These are phyloP conservation scores for Mucor piriformis DNA, from an alignment of 371 early-diverging fungal genomes.

Conservation along the genomic window DNA sequence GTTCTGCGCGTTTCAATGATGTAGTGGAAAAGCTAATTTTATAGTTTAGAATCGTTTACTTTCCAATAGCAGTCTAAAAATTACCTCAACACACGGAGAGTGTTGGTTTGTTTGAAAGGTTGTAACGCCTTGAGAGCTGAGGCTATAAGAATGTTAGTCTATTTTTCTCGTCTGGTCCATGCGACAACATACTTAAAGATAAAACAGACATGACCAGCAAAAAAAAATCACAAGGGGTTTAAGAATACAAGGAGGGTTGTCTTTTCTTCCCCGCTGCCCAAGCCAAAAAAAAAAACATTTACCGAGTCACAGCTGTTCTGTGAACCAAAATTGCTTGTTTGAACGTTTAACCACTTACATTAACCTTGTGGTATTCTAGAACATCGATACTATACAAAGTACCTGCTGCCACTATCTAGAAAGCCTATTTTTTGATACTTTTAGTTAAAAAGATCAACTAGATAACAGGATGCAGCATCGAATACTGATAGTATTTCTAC, in stretches of 20 bases:
- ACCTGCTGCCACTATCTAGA: too few species aligned
- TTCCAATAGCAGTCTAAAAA: background rate
- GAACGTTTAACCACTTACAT: too few species aligned
- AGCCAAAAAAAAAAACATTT: background rate
- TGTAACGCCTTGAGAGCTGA: constrained; percentile 24
- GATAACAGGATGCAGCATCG: too few species aligned
- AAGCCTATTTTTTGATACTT: too few species aligned
- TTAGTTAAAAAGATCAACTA: too few species aligned
- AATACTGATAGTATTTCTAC: too few species aligned
- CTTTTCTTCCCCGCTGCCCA: background rate
- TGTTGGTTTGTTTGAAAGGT: constrained; percentile 23
- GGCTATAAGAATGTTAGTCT: constrained; percentile 10
- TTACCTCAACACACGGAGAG: constrained; percentile 19
- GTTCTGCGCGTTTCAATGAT: constrained; percentile 21
- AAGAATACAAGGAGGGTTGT: constrained; percentile 5
- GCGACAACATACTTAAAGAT: constrained; percentile 16
- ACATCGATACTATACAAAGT: too few species aligned
- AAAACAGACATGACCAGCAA: constrained; percentile 18
- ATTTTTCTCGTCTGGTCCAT: background rate
- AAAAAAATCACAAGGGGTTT: constrained; percentile 1
- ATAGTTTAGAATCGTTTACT: background rate
- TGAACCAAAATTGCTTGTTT: too few species aligned
- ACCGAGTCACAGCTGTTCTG: background rate
- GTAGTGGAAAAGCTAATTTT: constrained; percentile 32
- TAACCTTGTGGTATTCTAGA: too few species aligned